Base-by-base conservation (phyloP, 176 grass and related monocot genomes). In the Miscanthus lutarioriparius region DNA sequence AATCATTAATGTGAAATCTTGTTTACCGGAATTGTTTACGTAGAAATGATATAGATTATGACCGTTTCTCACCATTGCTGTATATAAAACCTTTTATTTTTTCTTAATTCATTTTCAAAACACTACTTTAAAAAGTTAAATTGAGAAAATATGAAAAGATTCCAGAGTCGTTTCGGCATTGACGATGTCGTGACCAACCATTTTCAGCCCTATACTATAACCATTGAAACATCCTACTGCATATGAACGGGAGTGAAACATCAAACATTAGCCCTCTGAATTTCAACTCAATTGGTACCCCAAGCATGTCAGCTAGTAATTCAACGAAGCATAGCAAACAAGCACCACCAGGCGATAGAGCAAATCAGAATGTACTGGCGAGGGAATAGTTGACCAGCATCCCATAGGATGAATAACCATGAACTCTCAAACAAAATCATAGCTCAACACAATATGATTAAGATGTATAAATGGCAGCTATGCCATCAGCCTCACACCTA, bases 391-490 rank as follows among this genome's bases (percentile, higher is more conserved):
- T 77, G 33, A 64, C 3, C 11, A 40, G 10, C 70, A 85, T 43
- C 23, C 45, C 44, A 72, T 15, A n/a, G 5, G 47, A 19, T 20
- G 2, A 33, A 40, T 12, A 75, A 56, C 6, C 27, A 64, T 43
- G 19, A 84, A 25, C 40, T 74, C 2, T 66, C 9, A 75, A 63
- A 43, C 84, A 84, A 76, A 72, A 84, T 63, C 63, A 84, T 80
- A 45, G 33, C 67, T 62, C 38, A 49, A 69, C 70, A 84, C 4
- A 65, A 71, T 45, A 83, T 33, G 39, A 80, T 87, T 45, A 83
- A 35, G 49, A 80, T 87, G 56, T 61, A 77, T 8, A 71, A 68
- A 79, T 8, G 49, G 20, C 14, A 54, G 70, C 1, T 15, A 39
- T 4, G 32, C 39, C 80, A 80, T 61, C 49, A 71, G 76, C 48